Percentiles rank a stretch among this genome's conserved stretches.
These are phyloP conservation scores for Xylaria castorea DNA, from an alignment of 495 filamentous ascomycete species.

Conservation along the genomic window DNA sequence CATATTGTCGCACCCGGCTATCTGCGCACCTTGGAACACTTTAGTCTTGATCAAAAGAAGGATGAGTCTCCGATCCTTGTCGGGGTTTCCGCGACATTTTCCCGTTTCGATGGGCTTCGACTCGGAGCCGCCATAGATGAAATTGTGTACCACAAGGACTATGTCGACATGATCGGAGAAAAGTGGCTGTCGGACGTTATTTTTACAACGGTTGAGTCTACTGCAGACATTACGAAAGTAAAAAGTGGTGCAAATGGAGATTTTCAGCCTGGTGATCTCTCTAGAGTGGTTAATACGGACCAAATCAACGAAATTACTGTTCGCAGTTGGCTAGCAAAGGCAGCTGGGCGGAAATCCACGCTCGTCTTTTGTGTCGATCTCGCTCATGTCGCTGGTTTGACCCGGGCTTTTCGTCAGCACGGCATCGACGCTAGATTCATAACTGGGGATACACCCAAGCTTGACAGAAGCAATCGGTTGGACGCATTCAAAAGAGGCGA, in stretches of 20 bases:
- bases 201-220: conserved; percentile 90
- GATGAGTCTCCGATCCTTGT: conserved; percentile 73
- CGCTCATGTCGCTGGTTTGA: conserved; percentile 75
- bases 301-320: conserved; percentile 82
- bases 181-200: conserved; percentile 83
- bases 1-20: conserved; percentile 90
- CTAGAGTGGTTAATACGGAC: conserved; percentile 77
- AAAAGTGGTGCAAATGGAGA: conserved; percentile 71
- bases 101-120: conserved; percentile 84
- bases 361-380: conserved; percentile 93
- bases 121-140: conserved; percentile 90
- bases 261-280: conserved; percentile 76
- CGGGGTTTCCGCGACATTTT: conserved; percentile 93
- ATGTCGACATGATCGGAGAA: conserved; percentile 93
- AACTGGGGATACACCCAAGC: conserved; percentile 74
- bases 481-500: conserved; percentile 76
- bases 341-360: conserved; percentile 75
- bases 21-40: conserved; percentile 72
- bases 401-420: conserved; percentile 72
- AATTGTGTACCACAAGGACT: conserved; percentile 97
- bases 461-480: conserved; percentile 68
- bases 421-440: conserved; percentile 86
- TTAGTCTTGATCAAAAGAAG: conserved; percentile 66
- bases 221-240: conserved; percentile 76
- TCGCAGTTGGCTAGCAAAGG: conserved; percentile 81